Evolutionary conservation across 306 rosid species (phyloP).

Genomic region (Begonia masoniana): DNA sequence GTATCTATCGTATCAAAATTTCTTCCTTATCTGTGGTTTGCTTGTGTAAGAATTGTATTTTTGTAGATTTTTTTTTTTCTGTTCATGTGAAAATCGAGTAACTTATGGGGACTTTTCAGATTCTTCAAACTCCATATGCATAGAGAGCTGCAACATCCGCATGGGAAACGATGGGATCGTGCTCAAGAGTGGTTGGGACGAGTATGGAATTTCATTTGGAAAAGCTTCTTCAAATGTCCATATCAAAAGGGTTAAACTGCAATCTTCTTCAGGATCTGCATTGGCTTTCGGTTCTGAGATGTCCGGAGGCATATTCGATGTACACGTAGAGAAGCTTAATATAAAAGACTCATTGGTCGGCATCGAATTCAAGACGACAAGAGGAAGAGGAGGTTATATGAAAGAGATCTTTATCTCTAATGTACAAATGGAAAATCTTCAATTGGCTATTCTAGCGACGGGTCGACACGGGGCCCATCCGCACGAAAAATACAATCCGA

Average conservation of each 20-base stretch:
- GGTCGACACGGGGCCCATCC: conserved; percentile 49
- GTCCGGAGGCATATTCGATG: conserved; percentile 50
- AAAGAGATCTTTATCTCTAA: conserved; percentile 24
- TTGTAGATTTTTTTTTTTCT: no score
- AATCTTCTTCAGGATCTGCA: conserved; percentile 39
- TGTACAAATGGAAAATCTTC: conserved; percentile 20
- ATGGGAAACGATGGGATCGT: conserved; percentile 45
- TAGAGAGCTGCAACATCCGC: conserved; percentile 43
- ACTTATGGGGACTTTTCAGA: conserved; percentile 17
- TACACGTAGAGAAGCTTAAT: conserved; percentile 24
- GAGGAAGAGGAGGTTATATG: conserved; percentile 57
- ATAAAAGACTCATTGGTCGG: conserved; percentile 29
- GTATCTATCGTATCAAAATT: not conserved
- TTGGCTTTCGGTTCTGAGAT: conserved; percentile 52
- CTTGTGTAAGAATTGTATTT: not conserved
- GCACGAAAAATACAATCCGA: conserved; percentile 43
- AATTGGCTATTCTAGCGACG: conserved; percentile 24
- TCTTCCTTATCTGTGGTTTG: not conserved
- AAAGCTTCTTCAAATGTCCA: conserved; percentile 34
- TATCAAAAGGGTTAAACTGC: conserved; percentile 28
- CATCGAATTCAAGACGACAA: conserved; percentile 37
- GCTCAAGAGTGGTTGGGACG: conserved; percentile 71
- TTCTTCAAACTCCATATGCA: conserved; percentile 47
- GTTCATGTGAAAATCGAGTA: no score
- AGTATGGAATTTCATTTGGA: conserved; percentile 41